Conservation (phyloP, 768 basidiomycete genomes). For the Lentinula edodes region DNA sequence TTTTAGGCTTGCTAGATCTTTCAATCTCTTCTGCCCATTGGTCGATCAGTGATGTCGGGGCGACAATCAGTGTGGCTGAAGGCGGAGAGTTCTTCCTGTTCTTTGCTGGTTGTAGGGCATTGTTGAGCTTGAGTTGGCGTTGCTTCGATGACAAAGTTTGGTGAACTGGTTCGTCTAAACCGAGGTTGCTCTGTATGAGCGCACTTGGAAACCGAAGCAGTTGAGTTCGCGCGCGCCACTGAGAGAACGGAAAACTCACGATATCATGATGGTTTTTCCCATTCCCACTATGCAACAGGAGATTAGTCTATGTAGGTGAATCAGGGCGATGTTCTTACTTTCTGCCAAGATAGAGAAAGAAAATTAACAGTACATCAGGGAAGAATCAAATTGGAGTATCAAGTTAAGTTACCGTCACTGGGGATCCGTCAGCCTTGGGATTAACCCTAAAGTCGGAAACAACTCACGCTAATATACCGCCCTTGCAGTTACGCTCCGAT, state of each 20-base stretch:
- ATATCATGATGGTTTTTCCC: conserved; percentile 93
- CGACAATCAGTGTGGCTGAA: conserved; percentile 54
- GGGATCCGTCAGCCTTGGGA: conserved; percentile 2
- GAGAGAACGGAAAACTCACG: conserved; percentile 19
- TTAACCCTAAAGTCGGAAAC: neutral
- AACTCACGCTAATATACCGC: conserved; percentile 87
- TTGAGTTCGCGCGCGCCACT: neutral
- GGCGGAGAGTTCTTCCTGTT: conserved; percentile 20
- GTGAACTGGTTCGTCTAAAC: conserved; percentile 31
- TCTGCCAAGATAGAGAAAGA: conserved; percentile 25
- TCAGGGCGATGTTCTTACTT: conserved; percentile 30
- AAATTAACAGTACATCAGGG: neutral
- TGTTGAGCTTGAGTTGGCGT: conserved; percentile 59
- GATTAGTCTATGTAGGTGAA: neutral
- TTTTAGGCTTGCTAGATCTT: conserved; percentile 70
- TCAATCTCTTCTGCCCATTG: conserved; percentile 95
- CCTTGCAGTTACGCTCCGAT: conserved; percentile 68
- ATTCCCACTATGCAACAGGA: conserved; percentile 66
- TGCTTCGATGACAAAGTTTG: conserved; percentile 28
- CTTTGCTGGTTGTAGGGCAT: conserved; percentile 48
- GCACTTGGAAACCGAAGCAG: conserved; percentile 26
- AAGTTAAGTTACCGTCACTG: conserved; percentile 34
- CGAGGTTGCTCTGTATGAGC: conserved; percentile 75
- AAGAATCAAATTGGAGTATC: conserved; percentile 1
- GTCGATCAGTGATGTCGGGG: conserved; percentile 83